Evolutionary conservation across 192 early-diverging fungal species (phyloP), one percentile per base, ranked within the genome.

Genomic region (Backusella luteola): DNA sequence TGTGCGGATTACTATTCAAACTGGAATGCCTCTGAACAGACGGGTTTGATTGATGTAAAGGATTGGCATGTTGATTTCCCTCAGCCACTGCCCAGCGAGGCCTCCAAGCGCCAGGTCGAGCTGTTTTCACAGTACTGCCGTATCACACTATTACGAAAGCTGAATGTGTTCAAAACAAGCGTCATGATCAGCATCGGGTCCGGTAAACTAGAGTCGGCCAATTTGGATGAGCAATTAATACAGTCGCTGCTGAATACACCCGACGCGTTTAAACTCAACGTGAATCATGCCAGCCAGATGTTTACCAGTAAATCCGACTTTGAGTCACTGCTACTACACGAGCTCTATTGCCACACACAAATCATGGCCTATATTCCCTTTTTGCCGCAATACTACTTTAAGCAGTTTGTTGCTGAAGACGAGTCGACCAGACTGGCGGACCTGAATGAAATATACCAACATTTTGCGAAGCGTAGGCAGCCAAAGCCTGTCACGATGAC

Each of bases 1-100:
- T 81, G 80, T 74, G 73, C 77, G 12, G 80, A 81, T 52, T 75
- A 78, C 35, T 77, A 72, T 75, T 39, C 80, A 6, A 32, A 35
- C 26, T 52, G 35, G 34, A 81, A 81, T 66, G 35, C 73, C 42
- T 67, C 73, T 17, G 76, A 66, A 32, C 17, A 44, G 12, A 75
- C 73, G 3, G 80, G 80, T 0, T 66, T 39, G 29, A 77, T 81
- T 52, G 69, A 69, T 34, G 56, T 77, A 34, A 63, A 38, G 8
- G 41, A 78, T 1, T 77, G 76, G 73, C 67, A 81, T 36, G 80
- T 81, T 1, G 69, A 81, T 46, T 77, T 75, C 23, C 76, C 76
- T 4, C 67, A 66, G 35, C 68, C 56, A 2, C 21, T 81, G 17
- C 70, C 66, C 42, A 34, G 59, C 12, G 6, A 77, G 72, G 32